Base-by-base conservation (phyloP, 1,139 yeast genomes). In the Lodderomyces pseudojiufengensis region DNA sequence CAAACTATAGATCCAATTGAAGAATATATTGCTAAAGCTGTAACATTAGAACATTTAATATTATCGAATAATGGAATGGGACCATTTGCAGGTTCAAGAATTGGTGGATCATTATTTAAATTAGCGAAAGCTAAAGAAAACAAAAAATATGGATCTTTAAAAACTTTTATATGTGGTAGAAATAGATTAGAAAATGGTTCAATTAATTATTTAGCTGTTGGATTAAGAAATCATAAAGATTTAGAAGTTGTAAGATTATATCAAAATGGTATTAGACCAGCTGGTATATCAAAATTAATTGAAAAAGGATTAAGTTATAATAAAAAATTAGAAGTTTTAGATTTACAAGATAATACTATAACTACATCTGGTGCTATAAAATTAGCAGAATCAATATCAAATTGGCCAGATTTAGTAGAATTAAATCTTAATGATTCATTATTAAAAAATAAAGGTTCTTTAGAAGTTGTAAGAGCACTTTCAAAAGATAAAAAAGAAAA, bases 21-120 rank as follows among this genome's bases (percentile, higher is more conserved):
- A 54, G 71, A 67, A 25, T 90, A 83, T 52, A 69, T 94, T 45
- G 65, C 85, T 11, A 73, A 80, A 50, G 95, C 95, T 32, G 72
- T 78, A 12, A 80, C 95, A 18, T 65, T 92, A 41, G 83, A 85
- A 59, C 96, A 92, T 55, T 74, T 94, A 57, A 80, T 86, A 45
- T 70, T 94, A 46, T 84, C 96, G 32, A 92, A 92, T 63, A 92
- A 94, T 58, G 98, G 98, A 38, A 82, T 92, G 79, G 98, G 98
- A 15, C 98, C 98, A 22, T 84, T 84, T 59, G 95, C 97, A 0
- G 98, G 98, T 49, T 83, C 94, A 37, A 76, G 95, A 59, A 84
- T 92, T 46, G 98, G 97, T 42, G 78, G 78, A 46, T 86, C 95
- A 5, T 73, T 92, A 40, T 86, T 71, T 62, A 73, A 74, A 50